phyloP scores from a whole-genome alignment of 1,284 basidiomycete species.

The Cutaneotrichosporon sp. region DNA sequence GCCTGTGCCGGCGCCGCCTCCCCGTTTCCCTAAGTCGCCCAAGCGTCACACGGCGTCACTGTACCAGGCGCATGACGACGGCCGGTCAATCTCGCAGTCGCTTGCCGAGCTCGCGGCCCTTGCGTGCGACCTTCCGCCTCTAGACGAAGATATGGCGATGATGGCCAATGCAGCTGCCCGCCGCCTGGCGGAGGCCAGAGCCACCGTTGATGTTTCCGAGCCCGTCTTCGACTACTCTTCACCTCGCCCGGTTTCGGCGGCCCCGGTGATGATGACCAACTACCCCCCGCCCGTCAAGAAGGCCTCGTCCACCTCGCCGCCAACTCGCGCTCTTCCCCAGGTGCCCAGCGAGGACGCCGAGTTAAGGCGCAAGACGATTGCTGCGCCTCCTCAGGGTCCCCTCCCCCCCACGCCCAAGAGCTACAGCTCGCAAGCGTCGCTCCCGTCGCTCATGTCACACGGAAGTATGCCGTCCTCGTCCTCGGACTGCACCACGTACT shows the following conservation, averaged over 20 bases:
- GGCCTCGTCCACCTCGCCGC: neutral
- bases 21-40: constrained; percentile 16
- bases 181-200: constrained; percentile 17
- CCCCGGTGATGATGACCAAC: constrained; percentile 1
- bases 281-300: neutral
- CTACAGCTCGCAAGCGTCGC: constrained; percentile 37
- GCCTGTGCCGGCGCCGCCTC: neutral
- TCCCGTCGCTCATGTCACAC: constrained; percentile 43
- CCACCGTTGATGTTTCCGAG: constrained; percentile 8
- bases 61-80: constrained; percentile 25
- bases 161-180: constrained; percentile 12
- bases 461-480: constrained; percentile 37
- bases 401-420: constrained; percentile 27
- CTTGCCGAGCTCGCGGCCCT: constrained; percentile 25
- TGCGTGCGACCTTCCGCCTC: constrained; percentile 24
- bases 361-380: neutral
- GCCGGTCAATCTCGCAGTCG: constrained; percentile 24
- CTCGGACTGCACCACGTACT: constrained; percentile 19
- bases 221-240: neutral
- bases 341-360: neutral
- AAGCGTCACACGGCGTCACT: constrained; percentile 12
- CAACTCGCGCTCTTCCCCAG: neutral
- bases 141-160: constrained; percentile 18
- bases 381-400: constrained; percentile 9
- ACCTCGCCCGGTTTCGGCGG: constrained; percentile 4